Base-by-base conservation (phyloP, 176 grass and related monocot species). In the Aechmea fasciata region DNA sequence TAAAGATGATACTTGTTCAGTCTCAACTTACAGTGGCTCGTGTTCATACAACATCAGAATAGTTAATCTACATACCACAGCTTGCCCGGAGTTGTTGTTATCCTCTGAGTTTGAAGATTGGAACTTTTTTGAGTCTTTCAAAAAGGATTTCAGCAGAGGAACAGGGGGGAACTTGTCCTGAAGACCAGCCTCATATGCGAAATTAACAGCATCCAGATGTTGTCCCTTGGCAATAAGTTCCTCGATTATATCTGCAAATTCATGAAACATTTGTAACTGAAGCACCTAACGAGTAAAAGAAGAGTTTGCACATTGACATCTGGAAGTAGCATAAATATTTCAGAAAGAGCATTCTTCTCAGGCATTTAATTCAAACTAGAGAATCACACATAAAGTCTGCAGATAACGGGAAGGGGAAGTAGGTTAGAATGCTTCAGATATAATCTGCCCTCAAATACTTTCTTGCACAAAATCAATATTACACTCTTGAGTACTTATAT, bases 161-260 rank as follows among this genome's bases (percentile, higher is more conserved):
- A 89, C 85, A 11, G 88, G 85, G 11, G 75, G 77, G 26, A 88
- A 96, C 48, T 86, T 91, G 50, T 96, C 83, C 75, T 96, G 77
- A 81, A 96, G 85, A 68, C 83, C 88, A 71, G 91, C 83, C 69
- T 96, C 91, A 65, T 91, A 91, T 65, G 85, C 69, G 13, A 96
- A 96, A 79, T 91, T 96, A 48, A 96, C 88, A 47, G 91, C 91
- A 54, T 96, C 88, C 66, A 96, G 85, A 53, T 96, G 85, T 72
- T 96, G 91, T 22, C 88, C 89, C 77, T 91, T 96, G 33, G 64
- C 71, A 80, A 96, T 96, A 22, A 91, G 72, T 76, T 96, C 88
- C 73, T 82, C 88, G 1, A 96, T 80, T 68, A 96, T 91, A 86
- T 84, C 91, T 96, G 59, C 67, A 84, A 81, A 68, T 47, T 23